A percentile compares a stretch with the other conserved stretches of the same genome.
phyloP scores from a whole-genome alignment of 345 rosid genomes.

The Gynandropsis gynandra region DNA sequence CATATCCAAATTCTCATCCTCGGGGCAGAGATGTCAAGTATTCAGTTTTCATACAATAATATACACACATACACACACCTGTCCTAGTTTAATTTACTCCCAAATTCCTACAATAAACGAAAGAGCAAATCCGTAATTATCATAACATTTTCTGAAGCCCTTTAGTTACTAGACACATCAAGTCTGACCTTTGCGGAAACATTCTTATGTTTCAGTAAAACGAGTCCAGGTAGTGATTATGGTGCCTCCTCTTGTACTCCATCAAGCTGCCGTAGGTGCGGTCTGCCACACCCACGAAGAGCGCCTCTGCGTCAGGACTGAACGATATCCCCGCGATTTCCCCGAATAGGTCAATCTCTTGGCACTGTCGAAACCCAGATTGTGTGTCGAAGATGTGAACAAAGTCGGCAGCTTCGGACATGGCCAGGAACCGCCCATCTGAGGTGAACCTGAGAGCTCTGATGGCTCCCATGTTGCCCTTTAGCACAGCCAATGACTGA shows the following conservation, averaged over 20 bases:
- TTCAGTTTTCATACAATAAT: too few species aligned
- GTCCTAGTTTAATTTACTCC: too few species aligned
- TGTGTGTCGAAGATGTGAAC: conserved; percentile 56
- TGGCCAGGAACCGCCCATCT: conserved; percentile 64
- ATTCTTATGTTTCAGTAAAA: conserved; percentile 26
- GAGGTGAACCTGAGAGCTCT: conserved; percentile 61
- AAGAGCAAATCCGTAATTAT: too few species aligned
- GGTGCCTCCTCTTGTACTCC: conserved; percentile 51
- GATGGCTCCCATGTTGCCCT: conserved; percentile 89
- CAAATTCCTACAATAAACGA: too few species aligned
- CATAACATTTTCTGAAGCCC: too few species aligned
- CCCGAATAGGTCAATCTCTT: conserved; percentile 79
- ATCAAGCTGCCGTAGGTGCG: conserved; percentile 72
- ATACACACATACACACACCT: too few species aligned
- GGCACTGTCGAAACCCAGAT: conserved; percentile 48
- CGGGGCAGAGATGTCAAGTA: too few species aligned
- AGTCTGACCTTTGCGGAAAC: too few species aligned
- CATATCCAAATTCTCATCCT: too few species aligned
- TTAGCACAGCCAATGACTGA: conserved; percentile 52
- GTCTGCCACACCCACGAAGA: conserved; percentile 64
- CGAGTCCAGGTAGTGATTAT: conserved; percentile 33
- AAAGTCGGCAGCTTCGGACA: conserved; percentile 85
- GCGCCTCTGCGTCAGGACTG: conserved; percentile 74
- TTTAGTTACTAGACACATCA: too few species aligned
- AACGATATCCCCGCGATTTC: conserved; percentile 83